phyloP scores from a whole-genome alignment of 495 filamentous ascomycete genomes.

The Aspergillus funiculosus region DNA sequence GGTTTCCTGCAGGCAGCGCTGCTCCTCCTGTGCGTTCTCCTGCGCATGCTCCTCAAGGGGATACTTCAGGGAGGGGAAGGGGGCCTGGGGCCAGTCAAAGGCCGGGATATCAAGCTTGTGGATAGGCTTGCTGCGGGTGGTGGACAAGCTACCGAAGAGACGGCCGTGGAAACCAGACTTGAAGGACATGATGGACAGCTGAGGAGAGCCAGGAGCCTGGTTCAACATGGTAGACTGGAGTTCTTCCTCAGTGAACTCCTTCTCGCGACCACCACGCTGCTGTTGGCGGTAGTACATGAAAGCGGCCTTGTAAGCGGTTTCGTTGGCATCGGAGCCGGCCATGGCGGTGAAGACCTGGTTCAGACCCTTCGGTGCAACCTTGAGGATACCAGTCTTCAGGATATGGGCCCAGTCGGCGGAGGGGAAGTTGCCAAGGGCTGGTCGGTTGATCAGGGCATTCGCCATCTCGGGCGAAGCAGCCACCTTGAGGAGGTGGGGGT shows the following conservation, averaged over 20 bases:
- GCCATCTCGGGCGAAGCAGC: slow-evolving; percentile 75
- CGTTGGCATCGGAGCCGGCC: slow-evolving; percentile 95
- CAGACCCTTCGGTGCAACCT: slow-evolving; percentile 83
- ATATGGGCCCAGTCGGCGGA: slow-evolving; percentile 81
- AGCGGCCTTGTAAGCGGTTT: slow-evolving; percentile 98
- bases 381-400: slow-evolving; percentile 80
- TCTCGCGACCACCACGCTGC: slow-evolving; percentile 74
- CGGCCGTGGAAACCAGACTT: slow-evolving; percentile 92
- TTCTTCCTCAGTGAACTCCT: slow-evolving; percentile 83
- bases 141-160: slow-evolving; percentile 85
- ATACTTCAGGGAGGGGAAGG: slow-evolving; percentile 87
- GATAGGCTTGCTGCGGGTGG: slow-evolving; percentile 92
- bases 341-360: slow-evolving; percentile 96
- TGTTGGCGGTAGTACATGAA: slow-evolving; percentile 95
- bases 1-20: slow-evolving; percentile 79
- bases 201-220: slow-evolving; percentile 71
- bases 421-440: slow-evolving; percentile 95
- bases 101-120: slow-evolving; percentile 98
- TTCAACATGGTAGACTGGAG: slow-evolving; percentile 77
- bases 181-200: slow-evolving; percentile 90
- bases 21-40: slow-evolving; percentile 80
- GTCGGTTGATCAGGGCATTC: slow-evolving; percentile 82
- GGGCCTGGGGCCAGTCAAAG: slow-evolving; percentile 96
- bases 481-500: slow-evolving; percentile 67
- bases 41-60: slow-evolving; percentile 75